Evolutionary conservation across 352 stramenopile species (phyloP).

Genomic region (Pythium aquatile): DNA sequence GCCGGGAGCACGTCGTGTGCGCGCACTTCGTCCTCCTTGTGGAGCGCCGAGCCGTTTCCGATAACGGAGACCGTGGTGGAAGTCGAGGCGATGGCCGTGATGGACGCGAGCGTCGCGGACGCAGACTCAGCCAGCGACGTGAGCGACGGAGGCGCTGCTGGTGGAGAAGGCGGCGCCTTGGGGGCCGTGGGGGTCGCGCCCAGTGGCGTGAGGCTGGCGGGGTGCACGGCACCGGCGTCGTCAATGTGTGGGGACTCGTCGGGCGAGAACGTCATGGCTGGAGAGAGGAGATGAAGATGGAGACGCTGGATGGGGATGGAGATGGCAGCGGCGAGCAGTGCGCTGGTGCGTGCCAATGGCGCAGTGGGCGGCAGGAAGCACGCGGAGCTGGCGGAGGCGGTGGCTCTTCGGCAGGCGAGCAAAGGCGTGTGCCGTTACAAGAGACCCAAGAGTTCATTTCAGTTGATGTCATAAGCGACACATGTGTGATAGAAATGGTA

Average conservation of each 20-base stretch:
- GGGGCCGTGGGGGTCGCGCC: neutral
- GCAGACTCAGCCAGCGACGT: constrained; percentile 9
- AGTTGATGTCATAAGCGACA: constrained; percentile 1
- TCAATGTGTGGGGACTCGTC: constrained; percentile 6
- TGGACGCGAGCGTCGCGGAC: neutral
- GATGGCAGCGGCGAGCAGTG: neutral
- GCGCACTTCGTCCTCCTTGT: constrained; percentile 56
- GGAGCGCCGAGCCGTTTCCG: neutral
- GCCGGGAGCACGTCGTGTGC: constrained; percentile 24
- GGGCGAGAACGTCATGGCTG: constrained; percentile 15
- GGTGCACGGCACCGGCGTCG: constrained; percentile 12
- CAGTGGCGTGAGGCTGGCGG: constrained; percentile 6
- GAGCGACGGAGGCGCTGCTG: constrained; percentile 12
- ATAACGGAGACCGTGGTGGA: neutral
- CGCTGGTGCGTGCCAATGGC: neutral
- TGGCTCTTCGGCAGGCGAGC: constrained; percentile 18
- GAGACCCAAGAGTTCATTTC: neutral
- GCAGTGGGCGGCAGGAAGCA: neutral
- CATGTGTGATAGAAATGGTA: neutral
- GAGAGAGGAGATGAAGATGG: neutral
- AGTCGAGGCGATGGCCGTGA: neutral
- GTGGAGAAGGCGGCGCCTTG: constrained; percentile 10
- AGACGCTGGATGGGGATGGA: neutral
- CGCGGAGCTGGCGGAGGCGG: neutral
- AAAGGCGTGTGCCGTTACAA: neutral